A percentile compares a stretch with the other conserved stretches of the same genome.
phyloP scores from a whole-genome alignment of 257 asterid genomes.

The Capsicum chinense region DNA sequence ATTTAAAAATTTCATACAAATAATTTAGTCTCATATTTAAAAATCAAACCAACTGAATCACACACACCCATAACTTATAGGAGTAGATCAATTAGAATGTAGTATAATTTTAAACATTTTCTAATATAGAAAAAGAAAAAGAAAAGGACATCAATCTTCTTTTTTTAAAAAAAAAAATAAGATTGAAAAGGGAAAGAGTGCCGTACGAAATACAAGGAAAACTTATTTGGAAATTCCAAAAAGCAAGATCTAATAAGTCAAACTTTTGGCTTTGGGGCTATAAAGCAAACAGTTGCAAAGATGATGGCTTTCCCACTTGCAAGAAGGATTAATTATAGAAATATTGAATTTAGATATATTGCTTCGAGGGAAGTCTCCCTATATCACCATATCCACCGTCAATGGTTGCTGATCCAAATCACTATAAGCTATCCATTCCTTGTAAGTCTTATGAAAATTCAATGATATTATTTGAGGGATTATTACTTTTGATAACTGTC shows the following conservation, averaged over 20 bases:
- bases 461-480: neutral
- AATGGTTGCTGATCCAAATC: neutral
- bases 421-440: neutral
- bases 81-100: no score
- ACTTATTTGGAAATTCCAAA: neutral
- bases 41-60: no score
- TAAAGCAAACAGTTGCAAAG: neutral
- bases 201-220: neutral
- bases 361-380: neutral
- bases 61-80: no score
- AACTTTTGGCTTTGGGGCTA: neutral
- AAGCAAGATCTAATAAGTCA: neutral
- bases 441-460: neutral
- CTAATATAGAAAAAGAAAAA: neutral
- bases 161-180: no score
- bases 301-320: neutral
- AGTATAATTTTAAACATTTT: neutral
- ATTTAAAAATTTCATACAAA: no score
- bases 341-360: no score
- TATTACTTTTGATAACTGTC: neutral
- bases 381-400: neutral
- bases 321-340: neutral
- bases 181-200: neutral
- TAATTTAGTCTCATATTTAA: no score
- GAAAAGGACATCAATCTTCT: no score